Base-by-base conservation (phyloP, 352 stramenopile species). In the Phytophthora pisi region DNA sequence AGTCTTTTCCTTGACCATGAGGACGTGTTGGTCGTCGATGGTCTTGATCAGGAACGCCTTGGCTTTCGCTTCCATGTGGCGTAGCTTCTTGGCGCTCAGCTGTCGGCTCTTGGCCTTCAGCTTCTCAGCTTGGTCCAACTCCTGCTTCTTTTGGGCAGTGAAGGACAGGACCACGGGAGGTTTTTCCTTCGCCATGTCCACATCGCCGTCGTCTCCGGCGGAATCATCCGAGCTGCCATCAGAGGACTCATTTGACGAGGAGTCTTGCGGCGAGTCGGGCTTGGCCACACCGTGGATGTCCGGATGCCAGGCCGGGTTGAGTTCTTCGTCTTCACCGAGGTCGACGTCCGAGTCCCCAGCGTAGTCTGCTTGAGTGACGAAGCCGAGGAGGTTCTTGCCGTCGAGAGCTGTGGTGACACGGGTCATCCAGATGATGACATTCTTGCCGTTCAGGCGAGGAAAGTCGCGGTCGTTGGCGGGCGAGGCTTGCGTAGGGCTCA, bases 351-450 rank as follows among this genome's bases (percentile, higher is more conserved):
- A 61, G 47, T 50, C 38, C 0, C 54, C 49, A 7, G 28, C 13
- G 7, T 59, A 55, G 28, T 66, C 52, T 2, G n/a, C n/a, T 11
- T 50, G 8, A n/a, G 56, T 56, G n/a, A 66, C 59, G 51, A 59
- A 66, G 18, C 59, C 51, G 28, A 56, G 59, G 2, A 66, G 50
- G 40, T 60, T 58, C 59, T 66, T 61, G 59, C 59, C 59, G 28
- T 66, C 51, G 51, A 66, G 51, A 5, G 59, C 52, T 40, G 57
- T 30, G 31, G 45, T 63, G 57, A 63, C 57, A 5, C 45, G 42
- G 16, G 55, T 62, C 55, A 54, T 62, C 28, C 43, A 54, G 26
- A 62, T 62, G 42, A 61, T 34, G 16, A 64, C 50, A 18, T 56
- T 46, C 16, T 24, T 18, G 45, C 57, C 46, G 16, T 57, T 55